phyloP scores from a whole-genome alignment of 148 eudicot species.

The Rhododendron ferrugineum region DNA sequence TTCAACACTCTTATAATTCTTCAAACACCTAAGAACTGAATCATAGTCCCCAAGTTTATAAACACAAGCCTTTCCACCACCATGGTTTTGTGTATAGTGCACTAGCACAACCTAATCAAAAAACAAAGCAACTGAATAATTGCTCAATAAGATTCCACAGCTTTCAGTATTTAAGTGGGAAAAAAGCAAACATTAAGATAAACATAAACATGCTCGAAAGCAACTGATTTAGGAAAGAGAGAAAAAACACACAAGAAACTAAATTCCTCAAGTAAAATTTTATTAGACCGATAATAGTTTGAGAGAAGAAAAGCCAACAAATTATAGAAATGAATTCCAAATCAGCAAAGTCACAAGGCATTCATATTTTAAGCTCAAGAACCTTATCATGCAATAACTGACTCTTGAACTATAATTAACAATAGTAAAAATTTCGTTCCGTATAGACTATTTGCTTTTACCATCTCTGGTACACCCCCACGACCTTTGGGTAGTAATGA shows the following conservation, averaged over 20 bases:
- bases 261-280: neutral
- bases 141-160: neutral
- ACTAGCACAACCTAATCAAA: constrained; percentile 48
- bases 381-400: neutral
- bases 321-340: neutral
- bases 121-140: neutral
- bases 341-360: neutral
- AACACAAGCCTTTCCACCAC: constrained; percentile 74
- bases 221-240: neutral
- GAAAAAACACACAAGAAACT: neutral
- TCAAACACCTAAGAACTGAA: constrained; percentile 62
- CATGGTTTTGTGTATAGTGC: constrained; percentile 79
- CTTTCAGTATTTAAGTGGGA: neutral
- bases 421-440: neutral
- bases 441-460: neutral
- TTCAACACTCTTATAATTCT: constrained; percentile 53
- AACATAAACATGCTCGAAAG: neutral
- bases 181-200: neutral
- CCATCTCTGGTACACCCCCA: neutral
- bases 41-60: constrained; percentile 74
- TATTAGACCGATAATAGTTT: neutral
- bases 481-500: neutral
- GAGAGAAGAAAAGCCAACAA: neutral
- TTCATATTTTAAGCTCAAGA: neutral
- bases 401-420: neutral